These are phyloP conservation scores for Agrocybe praecox DNA, from an alignment of 768 basidiomycete species.

Conservation along the genomic window DNA sequence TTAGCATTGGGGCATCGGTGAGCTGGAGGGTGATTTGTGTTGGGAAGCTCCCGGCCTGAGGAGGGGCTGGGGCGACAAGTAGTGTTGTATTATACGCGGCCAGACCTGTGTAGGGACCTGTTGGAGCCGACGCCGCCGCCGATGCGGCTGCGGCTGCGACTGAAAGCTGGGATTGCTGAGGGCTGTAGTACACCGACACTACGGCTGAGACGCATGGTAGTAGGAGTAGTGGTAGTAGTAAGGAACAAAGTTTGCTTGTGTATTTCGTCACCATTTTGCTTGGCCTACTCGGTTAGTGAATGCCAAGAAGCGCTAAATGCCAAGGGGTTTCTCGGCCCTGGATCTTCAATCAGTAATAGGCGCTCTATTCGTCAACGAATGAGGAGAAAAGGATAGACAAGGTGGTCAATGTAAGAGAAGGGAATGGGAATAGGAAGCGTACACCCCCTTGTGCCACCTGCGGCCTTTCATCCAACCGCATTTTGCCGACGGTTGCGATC, in stretches of 20 bases:
- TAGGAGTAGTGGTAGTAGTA: background rate
- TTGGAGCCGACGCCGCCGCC: background rate
- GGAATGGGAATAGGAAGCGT: too few relatives aligned
- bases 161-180: constrained; percentile 6
- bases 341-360: background rate
- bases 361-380: background rate
- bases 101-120: constrained; percentile 40
- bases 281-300: background rate
- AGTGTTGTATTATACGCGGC: constrained; percentile 57
- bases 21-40: constrained; percentile 50
- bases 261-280: background rate
- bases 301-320: background rate
- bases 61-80: constrained; percentile 54
- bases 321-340: background rate
- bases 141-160: background rate
- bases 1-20: constrained; percentile 33
- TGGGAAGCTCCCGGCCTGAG: constrained; percentile 42
- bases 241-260: background rate
- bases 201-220: background rate
- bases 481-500: too few relatives aligned
- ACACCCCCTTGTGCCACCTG: too few relatives aligned
- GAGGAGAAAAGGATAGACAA: too few relatives aligned
- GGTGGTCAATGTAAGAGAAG: too few relatives aligned
- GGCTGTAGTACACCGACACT: constrained; percentile 6
- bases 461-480: too few relatives aligned